phyloP scores from a whole-genome alignment of 345 rosid genomes.

The Abelmoschus esculentus region DNA sequence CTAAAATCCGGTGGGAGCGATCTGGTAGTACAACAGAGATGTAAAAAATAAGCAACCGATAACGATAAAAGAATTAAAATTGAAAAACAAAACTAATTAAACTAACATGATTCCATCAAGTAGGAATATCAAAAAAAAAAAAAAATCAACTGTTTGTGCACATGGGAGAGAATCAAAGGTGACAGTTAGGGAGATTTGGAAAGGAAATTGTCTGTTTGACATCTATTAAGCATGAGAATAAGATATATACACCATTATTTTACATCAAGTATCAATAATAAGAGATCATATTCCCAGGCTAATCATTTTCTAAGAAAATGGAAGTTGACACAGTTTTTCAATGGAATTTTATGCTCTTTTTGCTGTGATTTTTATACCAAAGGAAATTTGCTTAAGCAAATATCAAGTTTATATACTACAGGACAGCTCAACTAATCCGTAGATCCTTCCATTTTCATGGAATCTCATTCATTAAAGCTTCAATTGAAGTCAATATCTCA shows the following conservation, averaged over 20 bases:
- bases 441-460: no score
- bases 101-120: background rate
- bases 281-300: constrained; percentile 1
- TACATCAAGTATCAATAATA: background rate
- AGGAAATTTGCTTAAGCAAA: background rate
- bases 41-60: background rate
- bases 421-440: no score
- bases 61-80: background rate
- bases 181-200: constrained; percentile 25
- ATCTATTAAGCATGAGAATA: background rate
- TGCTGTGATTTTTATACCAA: background rate
- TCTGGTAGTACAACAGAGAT: constrained; percentile 20
- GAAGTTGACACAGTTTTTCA: background rate
- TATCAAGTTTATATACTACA: no score
- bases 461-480: background rate
- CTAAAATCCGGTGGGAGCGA: constrained; percentile 48
- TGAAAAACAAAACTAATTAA: background rate
- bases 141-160: constrained; percentile 21
- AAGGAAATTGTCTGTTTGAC: constrained; percentile 22
- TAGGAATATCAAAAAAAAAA: background rate
- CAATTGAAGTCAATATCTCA: background rate
- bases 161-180: constrained; percentile 34
- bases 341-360: background rate
- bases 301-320: background rate
- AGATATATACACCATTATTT: background rate